Percentiles rank a stretch among this genome's conserved stretches.
These are phyloP conservation scores for Rhodotorula sp. DNA, from an alignment of 1,284 basidiomycete species.

Conservation along the genomic window DNA sequence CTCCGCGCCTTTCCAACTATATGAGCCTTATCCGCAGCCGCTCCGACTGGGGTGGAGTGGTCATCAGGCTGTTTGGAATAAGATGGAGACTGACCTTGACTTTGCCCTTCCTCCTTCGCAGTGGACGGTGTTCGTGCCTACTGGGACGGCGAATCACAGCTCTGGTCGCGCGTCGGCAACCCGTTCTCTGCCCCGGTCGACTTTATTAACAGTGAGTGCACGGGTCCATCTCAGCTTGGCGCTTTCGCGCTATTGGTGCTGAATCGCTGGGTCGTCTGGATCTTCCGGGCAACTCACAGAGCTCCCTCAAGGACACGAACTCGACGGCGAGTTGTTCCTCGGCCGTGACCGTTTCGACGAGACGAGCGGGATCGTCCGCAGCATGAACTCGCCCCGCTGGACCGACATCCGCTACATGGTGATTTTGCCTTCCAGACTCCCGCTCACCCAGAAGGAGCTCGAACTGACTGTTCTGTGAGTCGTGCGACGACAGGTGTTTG, in stretches of 20 bases:
- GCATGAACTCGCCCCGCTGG: conserved; percentile 54
- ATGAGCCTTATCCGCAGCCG: neutral
- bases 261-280: neutral
- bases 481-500: conserved; percentile 57
- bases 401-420: conserved; percentile 63
- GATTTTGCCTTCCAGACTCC: neutral
- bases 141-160: conserved; percentile 59
- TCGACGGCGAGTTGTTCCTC: conserved; percentile 57
- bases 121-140: conserved; percentile 56
- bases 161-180: conserved; percentile 63
- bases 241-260: neutral
- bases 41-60: neutral
- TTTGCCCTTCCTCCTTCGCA: conserved; percentile 9
- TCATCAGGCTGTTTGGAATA: neutral
- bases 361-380: conserved; percentile 60
- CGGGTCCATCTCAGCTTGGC: neutral
- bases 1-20: conserved; percentile 49
- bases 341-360: conserved; percentile 62
- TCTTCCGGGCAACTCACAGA: conserved; percentile 55
- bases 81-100: neutral
- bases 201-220: conserved; percentile 60
- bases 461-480: neutral
- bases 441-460: no score
- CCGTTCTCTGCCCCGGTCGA: conserved; percentile 61
- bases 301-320: conserved; percentile 60